phyloP scores from a whole-genome alignment of 352 stramenopile species.

The Pythium dissimile region DNA sequence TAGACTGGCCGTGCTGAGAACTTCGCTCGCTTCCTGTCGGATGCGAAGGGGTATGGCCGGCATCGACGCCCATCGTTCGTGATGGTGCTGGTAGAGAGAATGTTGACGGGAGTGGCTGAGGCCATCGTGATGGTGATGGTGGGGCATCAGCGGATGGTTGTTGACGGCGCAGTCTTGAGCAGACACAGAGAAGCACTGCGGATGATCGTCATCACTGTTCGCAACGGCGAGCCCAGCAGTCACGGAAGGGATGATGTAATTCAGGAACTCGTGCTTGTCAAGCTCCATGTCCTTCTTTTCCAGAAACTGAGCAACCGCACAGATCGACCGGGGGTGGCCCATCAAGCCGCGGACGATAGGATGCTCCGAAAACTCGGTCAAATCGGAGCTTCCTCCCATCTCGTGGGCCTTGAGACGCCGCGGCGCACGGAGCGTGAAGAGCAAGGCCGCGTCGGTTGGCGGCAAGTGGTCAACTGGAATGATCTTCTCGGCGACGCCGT shows the following conservation, averaged over 20 bases:
- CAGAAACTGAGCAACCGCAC: slow-evolving; percentile 74
- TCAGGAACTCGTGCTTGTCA: slow-evolving; percentile 78
- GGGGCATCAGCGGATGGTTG: background rate
- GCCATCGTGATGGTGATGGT: slow-evolving; percentile 15
- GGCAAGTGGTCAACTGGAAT: slow-evolving; percentile 62
- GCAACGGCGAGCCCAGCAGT: slow-evolving; percentile 58
- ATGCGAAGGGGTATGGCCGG: slow-evolving; percentile 14
- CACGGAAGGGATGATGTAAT: slow-evolving; percentile 79
- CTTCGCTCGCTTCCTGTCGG: background rate
- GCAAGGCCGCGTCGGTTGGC: slow-evolving; percentile 54
- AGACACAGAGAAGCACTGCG: slow-evolving; percentile 10
- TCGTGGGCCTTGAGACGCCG: slow-evolving; percentile 74
- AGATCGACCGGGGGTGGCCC: slow-evolving; percentile 71
- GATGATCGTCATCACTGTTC: slow-evolving; percentile 23
- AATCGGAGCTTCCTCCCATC: slow-evolving; percentile 67
- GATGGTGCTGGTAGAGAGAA: slow-evolving; percentile 13
- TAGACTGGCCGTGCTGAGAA: background rate
- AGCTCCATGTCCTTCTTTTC: slow-evolving; percentile 82
- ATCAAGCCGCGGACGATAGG: slow-evolving; percentile 57
- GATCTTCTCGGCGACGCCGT: slow-evolving; percentile 81
- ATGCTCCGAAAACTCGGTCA: slow-evolving; percentile 57
- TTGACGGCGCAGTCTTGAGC: slow-evolving; percentile 15
- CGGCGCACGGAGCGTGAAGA: slow-evolving; percentile 74
- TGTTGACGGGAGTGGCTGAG: slow-evolving; percentile 26
- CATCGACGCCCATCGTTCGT: slow-evolving; percentile 27